A percentile compares a stretch with the other conserved stretches of the same genome.
phyloP scores from a whole-genome alignment of 129 eudicot genomes.

The Centaurea solstitialis region DNA sequence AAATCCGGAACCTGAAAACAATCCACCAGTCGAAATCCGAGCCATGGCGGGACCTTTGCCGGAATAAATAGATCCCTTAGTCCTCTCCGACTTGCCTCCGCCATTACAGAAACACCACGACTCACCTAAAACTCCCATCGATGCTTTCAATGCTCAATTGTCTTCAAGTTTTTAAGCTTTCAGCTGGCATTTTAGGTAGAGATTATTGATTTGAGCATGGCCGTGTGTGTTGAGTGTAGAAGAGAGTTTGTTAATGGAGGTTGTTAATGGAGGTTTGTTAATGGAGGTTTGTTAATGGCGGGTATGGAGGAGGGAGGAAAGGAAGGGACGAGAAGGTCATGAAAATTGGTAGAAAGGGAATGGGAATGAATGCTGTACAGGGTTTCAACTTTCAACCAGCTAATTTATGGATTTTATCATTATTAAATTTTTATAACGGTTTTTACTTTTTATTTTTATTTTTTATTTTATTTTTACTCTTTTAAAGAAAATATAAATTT shows the following conservation, averaged over 20 bases:
- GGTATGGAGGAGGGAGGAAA: constrained; percentile 8
- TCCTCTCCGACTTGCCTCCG: constrained; percentile 87
- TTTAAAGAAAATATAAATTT: too few species aligned
- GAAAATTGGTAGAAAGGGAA: constrained; percentile 21
- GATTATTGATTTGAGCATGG: too few species aligned
- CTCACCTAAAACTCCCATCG: constrained; percentile 77
- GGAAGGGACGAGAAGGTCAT: constrained; percentile 29
- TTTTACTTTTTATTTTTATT: not conserved
- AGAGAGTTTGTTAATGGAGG: not conserved
- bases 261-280: constrained; percentile 10
- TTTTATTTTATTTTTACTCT: too few species aligned
- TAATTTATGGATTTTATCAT: constrained; percentile 4
- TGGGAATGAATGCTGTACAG: constrained; percentile 18
- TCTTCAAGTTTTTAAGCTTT: not conserved
- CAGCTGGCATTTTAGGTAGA: constrained; percentile 30
- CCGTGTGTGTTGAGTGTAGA: too few species aligned
- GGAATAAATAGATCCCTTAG: constrained; percentile 66
- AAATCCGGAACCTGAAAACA: constrained; percentile 62
- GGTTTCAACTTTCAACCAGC: constrained; percentile 22
- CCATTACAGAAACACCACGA: constrained; percentile 98
- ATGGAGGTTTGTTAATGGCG: constrained; percentile 20
- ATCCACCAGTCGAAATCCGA: constrained; percentile 36
- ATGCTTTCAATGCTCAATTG: not conserved
- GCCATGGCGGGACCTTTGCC: constrained; percentile 81
- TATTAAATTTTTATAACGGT: not conserved